Evolutionary conservation across 768 basidiomycete species (phyloP).

Genomic region (Dacryopinax primogenitus): DNA sequence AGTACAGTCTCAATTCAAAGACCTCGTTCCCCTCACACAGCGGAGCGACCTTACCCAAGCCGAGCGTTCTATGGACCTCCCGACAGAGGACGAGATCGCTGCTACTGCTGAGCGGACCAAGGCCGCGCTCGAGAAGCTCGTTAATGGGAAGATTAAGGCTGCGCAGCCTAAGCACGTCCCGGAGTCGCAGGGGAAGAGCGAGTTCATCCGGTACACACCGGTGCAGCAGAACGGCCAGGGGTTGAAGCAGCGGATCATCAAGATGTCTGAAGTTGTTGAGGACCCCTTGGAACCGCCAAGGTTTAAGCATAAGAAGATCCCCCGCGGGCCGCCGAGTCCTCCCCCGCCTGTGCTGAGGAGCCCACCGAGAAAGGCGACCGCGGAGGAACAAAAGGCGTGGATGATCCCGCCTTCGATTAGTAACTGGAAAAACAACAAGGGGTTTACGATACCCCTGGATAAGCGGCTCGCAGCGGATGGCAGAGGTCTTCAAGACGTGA

Average conservation of each 20-base stretch:
- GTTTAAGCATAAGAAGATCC: conserved; percentile 99
- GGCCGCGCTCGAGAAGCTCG: conserved; percentile 82
- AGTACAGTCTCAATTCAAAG: conserved; percentile 93
- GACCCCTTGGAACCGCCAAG: conserved; percentile 93
- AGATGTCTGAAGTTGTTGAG: conserved; percentile 96
- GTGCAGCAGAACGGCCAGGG: conserved; percentile 67
- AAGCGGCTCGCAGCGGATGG: conserved; percentile 97
- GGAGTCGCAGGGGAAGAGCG: conserved; percentile 65
- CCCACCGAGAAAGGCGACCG: conserved; percentile 91
- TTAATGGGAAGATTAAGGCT: conserved; percentile 93
- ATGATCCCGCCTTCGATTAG: conserved; percentile 99
- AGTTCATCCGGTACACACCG: conserved; percentile 93
- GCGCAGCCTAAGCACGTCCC: conserved; percentile 95
- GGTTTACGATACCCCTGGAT: conserved; percentile 96
- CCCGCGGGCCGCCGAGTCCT: conserved; percentile 87
- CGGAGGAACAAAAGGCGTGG: conserved; percentile 98
- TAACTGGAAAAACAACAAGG: conserved; percentile 99
- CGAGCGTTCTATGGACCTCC: conserved; percentile 70
- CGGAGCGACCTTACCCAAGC: conserved; percentile 75
- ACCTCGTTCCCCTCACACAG: conserved; percentile 82
- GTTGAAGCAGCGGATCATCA: conserved; percentile 91
- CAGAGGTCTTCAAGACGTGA: conserved; percentile 91
- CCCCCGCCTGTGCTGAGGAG: conserved; percentile 90
- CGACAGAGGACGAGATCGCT: conserved; percentile 84
- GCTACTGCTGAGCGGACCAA: conserved; percentile 84